Evolutionary conservation across 805 yeast species (phyloP), one percentile per base, ranked within the genome.

Genomic region (Candida michaelii): DNA sequence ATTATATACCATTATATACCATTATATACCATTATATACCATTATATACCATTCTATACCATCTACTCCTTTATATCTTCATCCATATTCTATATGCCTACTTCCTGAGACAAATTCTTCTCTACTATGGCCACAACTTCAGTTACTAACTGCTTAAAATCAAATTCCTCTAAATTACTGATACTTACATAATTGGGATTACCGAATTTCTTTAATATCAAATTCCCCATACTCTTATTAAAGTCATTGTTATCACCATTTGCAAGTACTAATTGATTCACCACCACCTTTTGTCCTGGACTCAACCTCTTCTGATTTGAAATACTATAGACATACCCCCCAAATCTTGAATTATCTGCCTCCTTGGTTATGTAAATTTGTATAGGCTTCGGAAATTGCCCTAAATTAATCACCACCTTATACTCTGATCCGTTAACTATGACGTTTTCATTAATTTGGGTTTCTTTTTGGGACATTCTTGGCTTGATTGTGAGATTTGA

Each of bases 271-370:
- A 40, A 27, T 35, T 45, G 49, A 14, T 25, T 33, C 4, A 45
- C 40, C 14, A 17, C 13, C 11, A 34, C 16, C 9, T 36, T 36
- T 24, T 19, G 23, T n/a, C 27, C 25, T 4, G 36, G 23, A 14
- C 19, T 15, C 23, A 34, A 16, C 12, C 21, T n/a, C 19, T 34
- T 34, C 13, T 34, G 21, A 18, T 19, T 25, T 3, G 45, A 44
- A 1, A 49, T 46, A 13, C 45, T 41, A 34, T 49, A 49, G 4
- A 46, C 39, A 27, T 49, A 49, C 1, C 53, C 53, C 10, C 53
- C 53, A 27, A 44, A 44, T 4, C 8, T n/a, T 1, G 47, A 37
- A 18, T 39, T 10, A 1, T 46, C 47, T 5, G 24, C 32, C 4
- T 34, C 27, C 15, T 25, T 35, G n/a, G 32, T 46, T 11, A 49